These are phyloP conservation scores for Saturnispora sanitii DNA, from an alignment of 805 yeast genomes.

Conservation along the genomic window DNA sequence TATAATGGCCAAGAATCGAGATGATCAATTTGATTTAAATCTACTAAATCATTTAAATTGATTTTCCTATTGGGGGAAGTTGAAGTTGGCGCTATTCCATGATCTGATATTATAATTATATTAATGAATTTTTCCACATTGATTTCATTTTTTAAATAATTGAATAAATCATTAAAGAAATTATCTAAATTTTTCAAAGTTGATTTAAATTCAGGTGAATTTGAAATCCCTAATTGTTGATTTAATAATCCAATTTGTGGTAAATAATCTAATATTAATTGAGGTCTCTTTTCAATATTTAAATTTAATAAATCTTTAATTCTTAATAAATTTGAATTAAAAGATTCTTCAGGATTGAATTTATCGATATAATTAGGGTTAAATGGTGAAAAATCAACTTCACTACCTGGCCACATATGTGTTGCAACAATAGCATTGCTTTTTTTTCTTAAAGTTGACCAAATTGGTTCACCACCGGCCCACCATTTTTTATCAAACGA, in stretches of 20 bases:
- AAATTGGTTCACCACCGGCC: constrained; percentile 85
- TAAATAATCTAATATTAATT: constrained; percentile 64
- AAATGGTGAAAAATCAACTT: constrained; percentile 47
- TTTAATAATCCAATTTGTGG: constrained; percentile 79
- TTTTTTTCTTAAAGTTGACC: constrained; percentile 58
- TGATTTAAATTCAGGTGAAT: constrained; percentile 44
- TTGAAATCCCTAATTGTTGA: constrained; percentile 59
- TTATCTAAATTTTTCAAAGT: constrained; percentile 58
- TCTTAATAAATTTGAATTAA: constrained; percentile 47
- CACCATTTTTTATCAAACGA: constrained; percentile 58
- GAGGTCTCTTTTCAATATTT: constrained; percentile 51
- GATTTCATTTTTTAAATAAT: constrained; percentile 41
- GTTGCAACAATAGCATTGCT: constrained; percentile 61
- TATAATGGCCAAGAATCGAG: constrained; percentile 81
- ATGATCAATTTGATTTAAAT: constrained; percentile 44
- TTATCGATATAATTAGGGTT: constrained; percentile 49
- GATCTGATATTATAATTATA: constrained; percentile 74
- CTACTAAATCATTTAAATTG: constrained; percentile 63
- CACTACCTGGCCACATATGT: constrained; percentile 98
- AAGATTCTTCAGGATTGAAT: constrained; percentile 54
- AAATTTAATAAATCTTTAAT: constrained; percentile 61
- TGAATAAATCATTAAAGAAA: constrained; percentile 41
- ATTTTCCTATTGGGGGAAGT: constrained; percentile 57
- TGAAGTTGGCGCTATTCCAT: constrained; percentile 87
- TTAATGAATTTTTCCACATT: constrained; percentile 60